Base-by-base conservation (phyloP, 208 protist species). In the Leishmania arabica region DNA sequence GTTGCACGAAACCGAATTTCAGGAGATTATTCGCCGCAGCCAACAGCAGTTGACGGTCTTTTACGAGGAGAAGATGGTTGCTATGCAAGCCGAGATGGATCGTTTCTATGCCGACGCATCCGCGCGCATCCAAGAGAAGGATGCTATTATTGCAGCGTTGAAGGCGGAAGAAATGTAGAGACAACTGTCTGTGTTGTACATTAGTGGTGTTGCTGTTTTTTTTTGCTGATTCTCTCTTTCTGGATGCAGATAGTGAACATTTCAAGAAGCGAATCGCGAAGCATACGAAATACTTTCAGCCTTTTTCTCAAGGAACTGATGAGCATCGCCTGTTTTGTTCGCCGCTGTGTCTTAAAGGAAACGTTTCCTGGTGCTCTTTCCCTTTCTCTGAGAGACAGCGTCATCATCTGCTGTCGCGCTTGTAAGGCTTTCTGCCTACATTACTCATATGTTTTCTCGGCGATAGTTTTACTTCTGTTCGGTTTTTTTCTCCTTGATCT, bases 11-110 rank as follows among this genome's bases (percentile, higher is more conserved):
- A 62, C 40, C 1, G 75, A 82, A 56, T 85, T 85, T 58, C 40
- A 71, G 13, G 45, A 78, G 27, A 82, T 85, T 37, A 82, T 85
- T n/a, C 58, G 72, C 17, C 37, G 72, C 3, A 82, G 77, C 27
- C 82, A 85, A 31, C 13, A 78, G 1, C 76, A 77, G 9, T 13
- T 85, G 17, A 62, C 34, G 8, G 45, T 34, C 15, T 82, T 79
- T 56, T 85, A 85, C 34, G 78, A 85, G 37, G 74, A 81, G 1
- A 85, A 56, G 31, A 79, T 85, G 3, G 54, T 53, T 1, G 79
- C 75, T 45, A 85, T 85, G 82, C 53, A 79, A 58, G 70, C 19
- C 19, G 82, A 85, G 62, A 75, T 85, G 72, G 72, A 81, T 3
- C 49, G 53, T 0, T 82, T 82, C 27, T 77, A 76, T 66, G 62